phyloP scores from a whole-genome alignment of 495 filamentous ascomycete species.

The Penicillium bovifimosum region DNA sequence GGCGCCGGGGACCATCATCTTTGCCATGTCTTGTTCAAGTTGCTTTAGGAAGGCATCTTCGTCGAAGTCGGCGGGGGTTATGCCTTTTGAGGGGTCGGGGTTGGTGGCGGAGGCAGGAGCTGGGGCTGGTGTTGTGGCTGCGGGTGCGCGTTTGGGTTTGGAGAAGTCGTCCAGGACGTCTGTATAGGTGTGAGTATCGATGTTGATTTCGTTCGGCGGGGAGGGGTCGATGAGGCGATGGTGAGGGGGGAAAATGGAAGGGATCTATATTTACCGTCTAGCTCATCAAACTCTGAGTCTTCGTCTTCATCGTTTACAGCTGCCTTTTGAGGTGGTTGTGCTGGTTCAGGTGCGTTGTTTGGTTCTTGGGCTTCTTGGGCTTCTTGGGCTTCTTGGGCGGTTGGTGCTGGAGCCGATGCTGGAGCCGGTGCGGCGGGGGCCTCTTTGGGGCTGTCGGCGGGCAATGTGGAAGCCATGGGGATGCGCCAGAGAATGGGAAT shows the following conservation, averaged over 20 bases:
- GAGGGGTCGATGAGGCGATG: neutral
- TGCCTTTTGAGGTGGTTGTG: slow-evolving; percentile 2
- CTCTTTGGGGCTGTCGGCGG: neutral
- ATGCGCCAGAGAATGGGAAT: neutral
- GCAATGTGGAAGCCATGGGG: neutral
- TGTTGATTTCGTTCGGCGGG: neutral
- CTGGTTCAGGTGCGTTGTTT: slow-evolving; percentile 3
- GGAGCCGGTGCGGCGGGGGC: neutral
- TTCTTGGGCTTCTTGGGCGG: neutral
- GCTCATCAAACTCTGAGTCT: slow-evolving; percentile 72
- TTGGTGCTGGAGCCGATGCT: neutral
- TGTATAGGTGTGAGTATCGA: slow-evolving; percentile 26
- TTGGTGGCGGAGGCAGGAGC: slow-evolving; percentile 9
- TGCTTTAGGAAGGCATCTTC: slow-evolving; percentile 72
- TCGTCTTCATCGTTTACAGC: slow-evolving; percentile 35
- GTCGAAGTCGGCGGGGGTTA: slow-evolving; percentile 24
- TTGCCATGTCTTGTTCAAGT: slow-evolving; percentile 81
- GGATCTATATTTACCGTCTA: slow-evolving; percentile 60
- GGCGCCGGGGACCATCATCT: slow-evolving; percentile 52
- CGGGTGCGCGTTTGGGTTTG: slow-evolving; percentile 41
- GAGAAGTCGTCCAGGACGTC: slow-evolving; percentile 89
- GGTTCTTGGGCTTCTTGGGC: neutral
- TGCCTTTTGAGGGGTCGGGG: slow-evolving; percentile 12
- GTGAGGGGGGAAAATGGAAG: neutral
- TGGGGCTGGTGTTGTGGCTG: neutral